phyloP scores from a whole-genome alignment of 1,284 basidiomycete species.

The Veloboletus limbatus region DNA sequence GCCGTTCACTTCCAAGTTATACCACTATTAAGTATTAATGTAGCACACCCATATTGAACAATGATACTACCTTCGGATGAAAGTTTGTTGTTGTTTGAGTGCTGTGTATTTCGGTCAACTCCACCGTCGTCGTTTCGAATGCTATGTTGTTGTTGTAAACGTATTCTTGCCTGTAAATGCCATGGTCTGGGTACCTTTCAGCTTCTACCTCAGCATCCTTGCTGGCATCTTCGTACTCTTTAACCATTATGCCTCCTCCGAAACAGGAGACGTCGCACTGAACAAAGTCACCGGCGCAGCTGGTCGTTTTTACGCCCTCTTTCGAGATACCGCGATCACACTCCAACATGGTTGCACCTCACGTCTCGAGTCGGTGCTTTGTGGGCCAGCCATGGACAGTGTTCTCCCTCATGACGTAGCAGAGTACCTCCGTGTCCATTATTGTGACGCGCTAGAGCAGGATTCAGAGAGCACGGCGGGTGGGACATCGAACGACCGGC shows the following conservation, averaged over 20 bases:
- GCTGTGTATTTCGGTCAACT: too few species aligned
- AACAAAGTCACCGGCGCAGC: slow-evolving; percentile 24
- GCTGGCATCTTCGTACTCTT: slow-evolving; percentile 23
- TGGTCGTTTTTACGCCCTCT: slow-evolving; percentile 19
- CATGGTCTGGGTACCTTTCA: slow-evolving; percentile 19
- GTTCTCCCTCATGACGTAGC: slow-evolving; percentile 1
- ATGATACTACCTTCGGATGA: too few species aligned
- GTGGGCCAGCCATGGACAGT: neutral
- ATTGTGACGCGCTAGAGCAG: slow-evolving; percentile 4
- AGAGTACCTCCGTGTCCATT: slow-evolving; percentile 3
- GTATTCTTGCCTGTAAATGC: too few species aligned
- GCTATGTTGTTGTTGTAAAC: too few species aligned
- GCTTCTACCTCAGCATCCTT: slow-evolving; percentile 22
- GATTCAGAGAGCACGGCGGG: neutral
- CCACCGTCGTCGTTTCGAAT: too few species aligned
- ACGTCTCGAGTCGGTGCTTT: slow-evolving; percentile 3
- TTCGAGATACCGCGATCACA: slow-evolving; percentile 5
- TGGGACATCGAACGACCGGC: neutral
- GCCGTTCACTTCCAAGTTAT: neutral
- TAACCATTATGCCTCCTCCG: slow-evolving; percentile 16
- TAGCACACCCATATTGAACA: too few species aligned
- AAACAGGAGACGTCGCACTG: slow-evolving; percentile 23
- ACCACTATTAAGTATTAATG: too few species aligned
- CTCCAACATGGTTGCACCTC: slow-evolving; percentile 8
- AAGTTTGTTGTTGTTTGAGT: too few species aligned